Evolutionary conservation across 192 early-diverging fungal species (phyloP).

Genomic region (Umbelopsis vinacea): DNA sequence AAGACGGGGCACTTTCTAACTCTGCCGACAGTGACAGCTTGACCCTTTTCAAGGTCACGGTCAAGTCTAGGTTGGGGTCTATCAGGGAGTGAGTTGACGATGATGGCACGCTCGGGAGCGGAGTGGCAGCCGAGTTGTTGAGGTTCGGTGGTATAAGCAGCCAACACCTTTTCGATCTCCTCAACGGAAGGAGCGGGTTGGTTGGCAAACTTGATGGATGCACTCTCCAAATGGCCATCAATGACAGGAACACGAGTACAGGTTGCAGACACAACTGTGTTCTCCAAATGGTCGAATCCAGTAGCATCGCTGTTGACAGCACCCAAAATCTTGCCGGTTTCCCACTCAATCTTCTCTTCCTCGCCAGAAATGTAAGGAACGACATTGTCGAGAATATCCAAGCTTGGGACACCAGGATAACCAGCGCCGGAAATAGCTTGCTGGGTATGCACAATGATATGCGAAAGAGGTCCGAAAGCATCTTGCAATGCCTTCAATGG

Average conservation of each 20-base stretch:
- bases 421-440: slow-evolving; percentile 98
- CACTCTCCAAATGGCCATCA: slow-evolving; percentile 94
- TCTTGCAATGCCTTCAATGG: slow-evolving; percentile 88
- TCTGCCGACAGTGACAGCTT: slow-evolving; percentile 92
- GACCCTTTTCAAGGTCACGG: slow-evolving; percentile 80
- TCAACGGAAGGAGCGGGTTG: slow-evolving; percentile 72
- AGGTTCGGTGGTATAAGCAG: slow-evolving; percentile 80
- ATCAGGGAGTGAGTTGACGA: slow-evolving; percentile 73
- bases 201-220: slow-evolving; percentile 84
- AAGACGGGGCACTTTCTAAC: slow-evolving; percentile 85
- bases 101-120: slow-evolving; percentile 82
- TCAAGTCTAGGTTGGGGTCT: slow-evolving; percentile 96
- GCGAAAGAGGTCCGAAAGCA: slow-evolving; percentile 84
- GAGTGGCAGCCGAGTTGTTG: slow-evolving; percentile 78
- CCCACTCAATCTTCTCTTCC: slow-evolving; percentile 97
- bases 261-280: slow-evolving; percentile 85
- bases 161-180: slow-evolving; percentile 72
- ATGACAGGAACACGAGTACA: slow-evolving; percentile 97
- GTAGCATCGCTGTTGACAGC: slow-evolving; percentile 53
- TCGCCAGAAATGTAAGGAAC: slow-evolving; percentile 95
- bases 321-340: slow-evolving; percentile 92
- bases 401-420: slow-evolving; percentile 93
- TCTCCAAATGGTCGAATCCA: slow-evolving; percentile 55
- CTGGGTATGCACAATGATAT: slow-evolving; percentile 87
- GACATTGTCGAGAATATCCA: slow-evolving; percentile 97